Evolutionary conservation across 495 filamentous ascomycete genomes (phyloP).

Genomic region (Copromyces sp.): DNA sequence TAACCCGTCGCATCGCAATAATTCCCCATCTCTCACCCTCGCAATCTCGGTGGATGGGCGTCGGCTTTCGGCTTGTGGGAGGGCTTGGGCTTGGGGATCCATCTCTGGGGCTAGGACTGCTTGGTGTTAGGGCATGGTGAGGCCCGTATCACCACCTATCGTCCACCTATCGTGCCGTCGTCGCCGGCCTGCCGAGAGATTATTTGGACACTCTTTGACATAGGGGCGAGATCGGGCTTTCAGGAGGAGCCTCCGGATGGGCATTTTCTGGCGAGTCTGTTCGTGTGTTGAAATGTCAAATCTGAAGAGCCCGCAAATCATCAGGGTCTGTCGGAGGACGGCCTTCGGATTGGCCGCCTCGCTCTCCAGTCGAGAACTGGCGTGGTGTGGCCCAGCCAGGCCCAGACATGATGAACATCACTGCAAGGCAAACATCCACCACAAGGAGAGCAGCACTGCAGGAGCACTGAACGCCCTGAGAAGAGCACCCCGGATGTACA

Average conservation of each 20-base stretch:
- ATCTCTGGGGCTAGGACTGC: not conserved
- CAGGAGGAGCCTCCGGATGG: not conserved
- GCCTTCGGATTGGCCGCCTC: slow-evolving; percentile 22
- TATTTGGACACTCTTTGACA: not conserved
- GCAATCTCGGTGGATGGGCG: not conserved
- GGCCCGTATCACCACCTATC: not conserved
- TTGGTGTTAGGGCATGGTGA: not conserved
- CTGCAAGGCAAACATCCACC: not conserved
- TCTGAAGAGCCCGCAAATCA: slow-evolving; percentile 18
- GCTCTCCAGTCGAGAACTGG: slow-evolving; percentile 10
- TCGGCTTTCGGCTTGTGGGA: not conserved
- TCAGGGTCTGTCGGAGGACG: not conserved
- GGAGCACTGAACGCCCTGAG: not conserved
- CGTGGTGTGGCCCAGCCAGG: not conserved
- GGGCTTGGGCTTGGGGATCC: not conserved
- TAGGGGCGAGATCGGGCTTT: not conserved
- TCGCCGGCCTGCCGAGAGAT: not conserved
- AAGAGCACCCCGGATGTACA: slow-evolving; percentile 2
- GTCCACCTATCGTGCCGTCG: not conserved
- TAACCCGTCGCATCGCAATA: not conserved
- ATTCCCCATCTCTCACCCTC: not conserved
- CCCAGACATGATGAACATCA: not conserved
- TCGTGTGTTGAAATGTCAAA: slow-evolving; percentile 5
- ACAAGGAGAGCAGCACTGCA: not conserved
- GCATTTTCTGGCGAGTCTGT: not conserved